These are phyloP conservation scores for Populus tomentosa DNA, from an alignment of 441 rosid genomes.

Conservation along the genomic window DNA sequence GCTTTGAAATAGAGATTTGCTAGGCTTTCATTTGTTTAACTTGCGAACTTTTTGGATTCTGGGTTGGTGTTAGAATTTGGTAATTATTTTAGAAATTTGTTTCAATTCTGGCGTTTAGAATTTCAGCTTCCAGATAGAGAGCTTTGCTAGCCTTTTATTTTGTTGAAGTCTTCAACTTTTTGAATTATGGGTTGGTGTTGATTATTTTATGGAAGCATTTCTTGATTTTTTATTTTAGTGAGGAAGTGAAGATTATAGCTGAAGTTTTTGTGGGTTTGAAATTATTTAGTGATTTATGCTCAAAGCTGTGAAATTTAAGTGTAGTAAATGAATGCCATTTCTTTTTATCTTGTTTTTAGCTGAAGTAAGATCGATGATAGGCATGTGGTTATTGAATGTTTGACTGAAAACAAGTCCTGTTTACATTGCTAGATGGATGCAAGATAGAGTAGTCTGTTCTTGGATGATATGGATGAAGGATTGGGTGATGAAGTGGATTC, in stretches of 20 bases:
- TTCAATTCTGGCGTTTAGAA: neutral
- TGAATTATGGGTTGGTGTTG: no score
- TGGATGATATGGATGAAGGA: conserved; percentile 53
- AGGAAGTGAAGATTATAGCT: neutral
- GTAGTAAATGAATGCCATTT: neutral
- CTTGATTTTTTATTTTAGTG: neutral
- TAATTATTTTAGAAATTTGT: neutral
- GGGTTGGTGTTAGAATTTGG: neutral
- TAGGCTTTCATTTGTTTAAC: conserved; percentile 2
- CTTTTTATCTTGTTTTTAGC: neutral
- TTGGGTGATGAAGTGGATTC: conserved; percentile 48
- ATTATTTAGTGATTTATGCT: neutral
- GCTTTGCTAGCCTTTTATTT: no score
- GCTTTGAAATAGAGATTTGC: neutral
- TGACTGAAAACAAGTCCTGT: neutral
- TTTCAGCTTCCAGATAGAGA: neutral
- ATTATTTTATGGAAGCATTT: no score
- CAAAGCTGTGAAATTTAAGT: neutral
- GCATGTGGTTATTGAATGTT: neutral
- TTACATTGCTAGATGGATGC: conserved; percentile 8
- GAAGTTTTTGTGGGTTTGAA: neutral
- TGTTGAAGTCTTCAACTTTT: no score
- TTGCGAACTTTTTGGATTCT: neutral
- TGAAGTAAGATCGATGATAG: neutral
- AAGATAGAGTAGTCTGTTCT: conserved; percentile 17